Evolutionary conservation across 805 yeast species (phyloP).

Genomic region (Teunomyces barrocoloradensis): DNA sequence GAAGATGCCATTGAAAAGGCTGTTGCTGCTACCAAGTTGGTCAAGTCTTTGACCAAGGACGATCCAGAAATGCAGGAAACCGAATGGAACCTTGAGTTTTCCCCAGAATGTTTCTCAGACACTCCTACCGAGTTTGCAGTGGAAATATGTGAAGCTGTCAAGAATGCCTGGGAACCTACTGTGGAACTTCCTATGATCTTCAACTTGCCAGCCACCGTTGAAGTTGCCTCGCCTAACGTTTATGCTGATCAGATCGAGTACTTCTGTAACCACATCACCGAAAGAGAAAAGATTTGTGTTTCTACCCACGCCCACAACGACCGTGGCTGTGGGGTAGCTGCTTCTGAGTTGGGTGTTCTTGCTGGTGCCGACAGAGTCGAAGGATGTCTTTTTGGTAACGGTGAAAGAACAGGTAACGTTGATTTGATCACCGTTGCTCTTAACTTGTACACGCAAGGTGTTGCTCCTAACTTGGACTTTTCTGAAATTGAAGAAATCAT

Average conservation of each 20-base stretch:
- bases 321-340: slow-evolving; percentile 83
- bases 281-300: slow-evolving; percentile 67
- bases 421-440: slow-evolving; percentile 73
- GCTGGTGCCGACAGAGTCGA: slow-evolving; percentile 89
- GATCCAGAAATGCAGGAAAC: slow-evolving; percentile 65
- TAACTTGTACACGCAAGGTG: slow-evolving; percentile 77
- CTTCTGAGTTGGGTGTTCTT: slow-evolving; percentile 69
- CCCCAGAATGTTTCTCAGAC: slow-evolving; percentile 77
- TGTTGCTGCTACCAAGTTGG: slow-evolving; percentile 65
- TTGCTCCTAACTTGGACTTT: slow-evolving; percentile 68
- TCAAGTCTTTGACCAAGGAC: slow-evolving; percentile 69
- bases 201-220: slow-evolving; percentile 80
- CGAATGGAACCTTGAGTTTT: slow-evolving; percentile 68
- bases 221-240: slow-evolving; percentile 70
- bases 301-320: slow-evolving; percentile 78
- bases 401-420: slow-evolving; percentile 84
- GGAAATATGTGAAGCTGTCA: slow-evolving; percentile 77
- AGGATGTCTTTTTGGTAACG: slow-evolving; percentile 80
- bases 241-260: slow-evolving; percentile 82
- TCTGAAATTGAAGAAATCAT: slow-evolving; percentile 65
- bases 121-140: slow-evolving; percentile 72
- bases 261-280: slow-evolving; percentile 62
- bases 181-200: slow-evolving; percentile 70
- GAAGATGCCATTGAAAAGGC: slow-evolving; percentile 69
- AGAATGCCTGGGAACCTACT: slow-evolving; percentile 77